Evolutionary conservation across 73 alveolate species (phyloP).

Genomic region (Paramecium octaurelia): DNA sequence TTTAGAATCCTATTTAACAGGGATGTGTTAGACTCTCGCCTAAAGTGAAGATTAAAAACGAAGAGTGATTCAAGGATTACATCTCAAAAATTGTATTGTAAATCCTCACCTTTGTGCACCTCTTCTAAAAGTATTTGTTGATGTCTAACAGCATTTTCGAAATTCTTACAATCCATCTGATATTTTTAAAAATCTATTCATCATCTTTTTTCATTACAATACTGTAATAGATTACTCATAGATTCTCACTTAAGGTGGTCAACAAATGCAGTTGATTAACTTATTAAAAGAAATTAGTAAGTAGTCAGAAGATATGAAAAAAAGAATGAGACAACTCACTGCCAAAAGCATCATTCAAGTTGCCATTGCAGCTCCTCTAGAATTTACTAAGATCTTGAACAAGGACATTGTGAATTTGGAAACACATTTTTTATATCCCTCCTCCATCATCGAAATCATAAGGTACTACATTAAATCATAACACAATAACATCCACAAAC

Average conservation of each 20-base stretch:
- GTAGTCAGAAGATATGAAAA: conserved; percentile 47
- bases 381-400: not conserved
- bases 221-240: conserved; percentile 45
- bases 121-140: conserved; percentile 4
- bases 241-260: not conserved
- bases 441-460: conserved; percentile 55
- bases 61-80: not conserved
- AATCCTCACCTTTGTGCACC: conserved; percentile 49
- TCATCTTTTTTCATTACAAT: conserved; percentile 54
- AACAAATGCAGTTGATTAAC: not conserved
- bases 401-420: conserved; percentile 49
- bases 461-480: conserved; percentile 40
- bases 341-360: conserved; percentile 44
- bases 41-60: not conserved
- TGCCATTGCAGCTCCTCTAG: not conserved
- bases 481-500: not conserved
- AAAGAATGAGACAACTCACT: conserved; percentile 52
- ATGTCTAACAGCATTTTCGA: not conserved
- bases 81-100: not conserved
- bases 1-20: conserved; percentile 8
- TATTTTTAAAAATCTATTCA: not conserved
- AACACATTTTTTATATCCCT: conserved; percentile 54
- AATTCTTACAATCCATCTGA: not conserved
- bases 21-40: not conserved
- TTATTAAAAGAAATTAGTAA: conserved; percentile 18